Conservation (phyloP, 331 rosid species). For the Acacia concinna region DNA sequence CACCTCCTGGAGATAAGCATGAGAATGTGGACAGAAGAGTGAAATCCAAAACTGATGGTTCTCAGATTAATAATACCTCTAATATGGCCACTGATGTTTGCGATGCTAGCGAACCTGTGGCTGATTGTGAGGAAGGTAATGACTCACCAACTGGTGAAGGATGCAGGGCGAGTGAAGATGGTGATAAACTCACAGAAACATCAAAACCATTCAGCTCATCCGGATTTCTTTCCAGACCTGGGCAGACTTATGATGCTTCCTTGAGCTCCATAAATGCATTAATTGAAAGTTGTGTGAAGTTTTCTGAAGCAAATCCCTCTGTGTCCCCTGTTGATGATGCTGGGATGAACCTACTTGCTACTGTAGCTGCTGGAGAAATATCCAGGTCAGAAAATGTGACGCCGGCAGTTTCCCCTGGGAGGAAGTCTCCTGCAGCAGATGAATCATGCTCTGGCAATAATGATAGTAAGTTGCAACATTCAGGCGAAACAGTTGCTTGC, state of each 20-base stretch:
- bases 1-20: conserved; percentile 64
- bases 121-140: conserved; percentile 55
- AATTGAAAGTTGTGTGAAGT: conserved; percentile 76
- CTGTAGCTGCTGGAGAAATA: conserved; percentile 85
- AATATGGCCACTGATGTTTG: conserved; percentile 52
- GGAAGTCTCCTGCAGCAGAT: conserved; percentile 47
- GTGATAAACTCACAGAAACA: conserved; percentile 40
- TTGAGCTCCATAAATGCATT: conserved; percentile 72
- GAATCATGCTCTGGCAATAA: conserved; percentile 40
- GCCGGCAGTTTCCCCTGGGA: conserved; percentile 58
- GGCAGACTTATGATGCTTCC: conserved; percentile 54
- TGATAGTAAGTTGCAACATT: conserved; percentile 45
- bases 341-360: conserved; percentile 90
- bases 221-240: conserved; percentile 30
- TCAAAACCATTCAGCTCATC: conserved; percentile 28
- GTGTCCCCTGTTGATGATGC: conserved; percentile 58
- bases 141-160: conserved; percentile 51
- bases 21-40: conserved; percentile 51
- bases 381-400: conserved; percentile 54
- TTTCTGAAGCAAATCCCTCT: conserved; percentile 56
- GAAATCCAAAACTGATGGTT: conserved; percentile 45
- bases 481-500: conserved; percentile 40
- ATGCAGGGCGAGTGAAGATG: conserved; percentile 43
- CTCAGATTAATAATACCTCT: conserved; percentile 38
- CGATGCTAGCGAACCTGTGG: conserved; percentile 45